phyloP scores from a whole-genome alignment of 495 filamentous ascomycete species.

The Aspergillus egyptiacus region DNA sequence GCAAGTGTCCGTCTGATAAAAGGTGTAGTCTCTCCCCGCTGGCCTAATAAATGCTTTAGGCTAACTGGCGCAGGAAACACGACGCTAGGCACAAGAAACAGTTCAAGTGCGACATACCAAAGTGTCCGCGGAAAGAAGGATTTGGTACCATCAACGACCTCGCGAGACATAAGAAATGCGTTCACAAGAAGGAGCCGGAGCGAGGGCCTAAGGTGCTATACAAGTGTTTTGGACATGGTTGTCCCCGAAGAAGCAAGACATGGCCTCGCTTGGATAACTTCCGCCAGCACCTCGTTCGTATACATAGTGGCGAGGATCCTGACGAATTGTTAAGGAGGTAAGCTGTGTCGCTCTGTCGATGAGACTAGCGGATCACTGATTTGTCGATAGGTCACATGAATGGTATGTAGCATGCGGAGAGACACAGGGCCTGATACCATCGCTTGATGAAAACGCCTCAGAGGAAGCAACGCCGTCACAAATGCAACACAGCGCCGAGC shows the following conservation, averaged over 20 bases:
- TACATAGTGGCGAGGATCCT: slow-evolving; percentile 58
- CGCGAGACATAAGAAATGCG: slow-evolving; percentile 63
- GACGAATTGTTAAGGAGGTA: slow-evolving; percentile 51
- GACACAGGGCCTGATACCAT: slow-evolving; percentile 10
- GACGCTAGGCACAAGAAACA: slow-evolving; percentile 69
- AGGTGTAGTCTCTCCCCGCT: slow-evolving; percentile 18
- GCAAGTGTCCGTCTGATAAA: slow-evolving; percentile 40
- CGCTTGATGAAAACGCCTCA: slow-evolving; percentile 8
- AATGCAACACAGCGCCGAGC: not conserved
- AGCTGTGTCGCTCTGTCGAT: slow-evolving; percentile 11
- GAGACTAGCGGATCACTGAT: slow-evolving; percentile 7
- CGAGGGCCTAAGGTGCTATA: slow-evolving; percentile 54
- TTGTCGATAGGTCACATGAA: slow-evolving; percentile 27
- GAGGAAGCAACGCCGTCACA: slow-evolving; percentile 1
- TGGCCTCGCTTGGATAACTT: slow-evolving; percentile 95
- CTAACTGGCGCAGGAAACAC: slow-evolving; percentile 61
- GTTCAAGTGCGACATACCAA: slow-evolving; percentile 56
- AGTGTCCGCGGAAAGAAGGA: slow-evolving; percentile 57
- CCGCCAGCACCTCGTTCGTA: slow-evolving; percentile 72
- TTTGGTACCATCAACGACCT: slow-evolving; percentile 83
- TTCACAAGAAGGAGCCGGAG: slow-evolving; percentile 54
- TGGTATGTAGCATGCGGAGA: slow-evolving; percentile 34
- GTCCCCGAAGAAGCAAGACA: slow-evolving; percentile 62
- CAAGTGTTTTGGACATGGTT: slow-evolving; percentile 58
- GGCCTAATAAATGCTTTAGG: not conserved